Base-by-base conservation (phyloP, 73 alveolate species). In the Tetrahymena thermophila region DNA sequence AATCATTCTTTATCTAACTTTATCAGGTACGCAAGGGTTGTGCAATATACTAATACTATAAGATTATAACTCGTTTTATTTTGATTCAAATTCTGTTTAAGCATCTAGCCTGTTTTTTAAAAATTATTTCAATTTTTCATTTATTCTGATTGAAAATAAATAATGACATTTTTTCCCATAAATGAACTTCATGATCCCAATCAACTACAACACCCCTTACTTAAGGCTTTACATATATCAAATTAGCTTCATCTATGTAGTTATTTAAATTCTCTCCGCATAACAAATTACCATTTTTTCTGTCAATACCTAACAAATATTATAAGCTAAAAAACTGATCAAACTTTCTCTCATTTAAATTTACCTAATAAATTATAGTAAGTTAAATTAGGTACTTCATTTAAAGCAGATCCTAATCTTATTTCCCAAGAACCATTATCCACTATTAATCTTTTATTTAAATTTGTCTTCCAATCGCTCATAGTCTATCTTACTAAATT, bases 1-100 rank as follows among this genome's bases (percentile, higher is more conserved):
- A 85, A 94, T 85, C 25, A 94, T 56, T 28, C 93, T 94, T 21
- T 85, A 43, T 3, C 93, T 56, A 34, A 85, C 94, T 84, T 84
- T 43, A 94, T 94, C 96, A 43, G 96, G 96, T 7, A 93, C 93
- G 25, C 93, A 84, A 35, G 96, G 96, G 34, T 94, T 85, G 31
- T 84, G 89, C 40, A 71, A 19, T 4, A 71, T 71, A 31, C 89
- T 71, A 28, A 71, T 71, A 71, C 89, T 71, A 71, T 71, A 71
- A 71, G 40, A 28, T 34, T n/a, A 71, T 1, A 71, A 25, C 37
- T 71, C 89, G 11, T 71, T 71, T n/a, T 71, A 71, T 71, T 71
- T 71, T 71, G 89, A 71, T 31, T 71, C 89, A 71, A 71, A 71
- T 71, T 71, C 89, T 25, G 89, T 71, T 71, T 71, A 71, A 7